Conservation (phyloP, 2,329 filamentous ascomycete genomes). For the Zymoseptoria ardabiliae region DNA sequence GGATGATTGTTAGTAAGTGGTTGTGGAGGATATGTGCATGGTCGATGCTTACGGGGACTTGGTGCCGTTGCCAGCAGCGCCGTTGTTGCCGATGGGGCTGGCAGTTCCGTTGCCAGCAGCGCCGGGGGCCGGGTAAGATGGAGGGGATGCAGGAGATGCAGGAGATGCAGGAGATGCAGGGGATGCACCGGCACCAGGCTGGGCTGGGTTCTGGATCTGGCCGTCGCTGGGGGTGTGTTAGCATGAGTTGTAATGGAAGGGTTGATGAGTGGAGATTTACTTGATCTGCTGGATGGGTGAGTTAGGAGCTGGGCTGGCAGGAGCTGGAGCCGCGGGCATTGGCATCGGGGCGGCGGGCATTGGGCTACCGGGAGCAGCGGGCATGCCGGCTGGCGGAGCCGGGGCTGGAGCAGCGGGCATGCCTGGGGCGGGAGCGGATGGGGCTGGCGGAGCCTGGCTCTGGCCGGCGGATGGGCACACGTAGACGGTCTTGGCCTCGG, state of each 20-base stretch:
- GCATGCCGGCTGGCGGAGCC: too few species aligned
- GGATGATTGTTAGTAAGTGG: too few species aligned
- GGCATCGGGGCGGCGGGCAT: too few species aligned
- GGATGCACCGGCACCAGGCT: not conserved
- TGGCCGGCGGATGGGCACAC: not conserved
- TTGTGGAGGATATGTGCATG: too few species aligned
- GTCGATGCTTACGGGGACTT: constrained; percentile 1
- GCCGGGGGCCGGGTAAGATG: not conserved
- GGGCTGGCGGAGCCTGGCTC: not conserved
- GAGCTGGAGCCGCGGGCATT: too few species aligned
- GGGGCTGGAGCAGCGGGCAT: too few species aligned
- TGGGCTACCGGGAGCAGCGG: too few species aligned
- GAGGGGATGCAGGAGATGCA: too few species aligned
- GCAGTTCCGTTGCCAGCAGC: constrained; percentile 1
- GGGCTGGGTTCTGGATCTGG: not conserved
- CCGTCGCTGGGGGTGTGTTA: not conserved
- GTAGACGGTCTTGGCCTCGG: not conserved
- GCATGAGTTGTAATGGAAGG: not conserved
- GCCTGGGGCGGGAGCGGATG: too few species aligned
- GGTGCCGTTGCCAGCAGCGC: not conserved
- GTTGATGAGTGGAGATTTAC: not conserved
- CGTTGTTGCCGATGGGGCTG: not conserved
- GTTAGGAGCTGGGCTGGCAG: not conserved
- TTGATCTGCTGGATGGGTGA: not conserved
- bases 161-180: too few species aligned